Evolutionary conservation across 2,329 filamentous ascomycete species (phyloP), one percentile per base, ranked within the genome.

Genomic region (Sporothrix luriei): DNA sequence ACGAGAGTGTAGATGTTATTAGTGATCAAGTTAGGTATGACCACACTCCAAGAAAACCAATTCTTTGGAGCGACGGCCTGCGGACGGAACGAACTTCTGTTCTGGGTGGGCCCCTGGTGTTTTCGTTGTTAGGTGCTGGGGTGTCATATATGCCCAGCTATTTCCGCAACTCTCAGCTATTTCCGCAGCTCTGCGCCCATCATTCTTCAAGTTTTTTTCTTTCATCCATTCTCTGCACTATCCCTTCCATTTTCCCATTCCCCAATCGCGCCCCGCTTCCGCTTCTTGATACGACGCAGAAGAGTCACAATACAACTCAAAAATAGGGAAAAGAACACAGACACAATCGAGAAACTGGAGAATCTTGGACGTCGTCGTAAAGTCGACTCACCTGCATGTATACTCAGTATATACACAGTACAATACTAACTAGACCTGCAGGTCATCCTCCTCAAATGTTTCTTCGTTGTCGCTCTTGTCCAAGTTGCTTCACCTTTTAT

Each of bases 61-160:
- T 62, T 46, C 38, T 26, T 11, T 46, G 57, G 43, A 33, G 43
- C n/a, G 46, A 24, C 21, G 40, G n/a, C n/a, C 29, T 61, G 3
- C 21, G n/a, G 48, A 49, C 21, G 57, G 40, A 16, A 43, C 11
- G 40, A 43, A 61, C 11, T 4, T 61, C 38, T 46, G 24, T 21
- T 43, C n/a, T n/a, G 29, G n/a, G 5, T 33, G 14, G 16, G 24
- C 26, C 4, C 13, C 11, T 4, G 43, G 46, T 19, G 26, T 33
- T 61, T 38, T 62, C 11, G n/a, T 14, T 61, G 38, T 43, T 33
- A 33, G 33, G 7, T 61, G 38, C 57, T 46, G 38, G 55, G 33
- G 26, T 29, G 54, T 24, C 38, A 52, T 66, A 66, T 54, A 33
- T 54, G n/a, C n/a, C 64, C 64, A 54, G 64, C 64, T 66, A 66